phyloP scores from a whole-genome alignment of 768 basidiomycete genomes.

The Suillus subaureus region DNA sequence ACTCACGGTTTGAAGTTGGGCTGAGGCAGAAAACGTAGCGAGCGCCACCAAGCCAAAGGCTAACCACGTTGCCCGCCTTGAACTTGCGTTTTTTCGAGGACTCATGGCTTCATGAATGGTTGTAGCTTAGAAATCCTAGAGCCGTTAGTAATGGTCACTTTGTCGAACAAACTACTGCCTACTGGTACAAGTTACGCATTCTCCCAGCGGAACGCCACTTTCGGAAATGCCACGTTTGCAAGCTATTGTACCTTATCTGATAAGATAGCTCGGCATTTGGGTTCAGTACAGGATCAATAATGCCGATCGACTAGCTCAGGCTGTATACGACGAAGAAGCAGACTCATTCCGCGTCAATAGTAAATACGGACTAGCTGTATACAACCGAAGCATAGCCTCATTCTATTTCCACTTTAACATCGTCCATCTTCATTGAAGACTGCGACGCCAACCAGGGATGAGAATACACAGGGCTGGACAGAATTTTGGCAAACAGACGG shows the following conservation, averaged over 20 bases:
- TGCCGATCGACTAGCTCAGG: background rate
- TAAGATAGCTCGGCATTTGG: background rate
- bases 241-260: background rate
- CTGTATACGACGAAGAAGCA: background rate
- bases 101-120: conserved; percentile 20
- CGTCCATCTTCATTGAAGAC: background rate
- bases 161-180: background rate
- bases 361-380: background rate
- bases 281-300: background rate
- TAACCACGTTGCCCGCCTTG: conserved; percentile 52
- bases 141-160: background rate
- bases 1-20: conserved; percentile 31
- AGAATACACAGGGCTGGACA: background rate
- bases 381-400: background rate
- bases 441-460: background rate
- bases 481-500: background rate
- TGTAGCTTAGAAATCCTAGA: background rate
- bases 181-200: background rate
- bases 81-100: conserved; percentile 22
- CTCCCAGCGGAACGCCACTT: background rate
- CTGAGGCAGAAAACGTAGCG: conserved; percentile 46
- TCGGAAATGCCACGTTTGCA: conserved; percentile 3
- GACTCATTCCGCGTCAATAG: background rate
- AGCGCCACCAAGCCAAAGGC: conserved; percentile 62
- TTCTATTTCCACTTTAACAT: background rate